phyloP scores from a whole-genome alignment of 352 stramenopile genomes.

The Phytophthora hibernalis region DNA sequence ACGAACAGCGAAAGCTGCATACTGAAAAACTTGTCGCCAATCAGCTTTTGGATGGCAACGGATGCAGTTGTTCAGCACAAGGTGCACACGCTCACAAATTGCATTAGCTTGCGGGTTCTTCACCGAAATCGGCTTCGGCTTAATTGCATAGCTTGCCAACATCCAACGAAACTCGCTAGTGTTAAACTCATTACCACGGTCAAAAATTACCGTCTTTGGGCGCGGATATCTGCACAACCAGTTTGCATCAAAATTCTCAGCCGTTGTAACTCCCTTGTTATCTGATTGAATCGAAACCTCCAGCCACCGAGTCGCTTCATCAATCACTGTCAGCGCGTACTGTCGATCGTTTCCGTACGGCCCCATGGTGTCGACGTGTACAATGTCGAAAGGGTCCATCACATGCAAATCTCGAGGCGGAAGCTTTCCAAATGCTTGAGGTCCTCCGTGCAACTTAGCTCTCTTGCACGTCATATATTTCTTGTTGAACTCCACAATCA shows the following conservation, averaged over 20 bases:
- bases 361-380: constrained; percentile 12
- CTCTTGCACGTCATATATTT: constrained; percentile 3
- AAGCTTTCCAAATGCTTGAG: constrained; percentile 6
- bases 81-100: constrained; percentile 7
- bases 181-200: constrained; percentile 10
- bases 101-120: neutral
- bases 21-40: constrained; percentile 5
- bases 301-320: constrained; percentile 12
- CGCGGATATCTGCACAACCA: constrained; percentile 15
- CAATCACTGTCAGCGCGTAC: constrained; percentile 2
- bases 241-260: constrained; percentile 2
- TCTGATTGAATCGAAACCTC: constrained; percentile 3
- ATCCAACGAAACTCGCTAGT: constrained; percentile 10
- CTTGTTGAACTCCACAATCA: constrained; percentile 1
- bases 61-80: constrained; percentile 5
- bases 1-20: constrained; percentile 1
- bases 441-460: constrained; percentile 5
- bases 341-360: constrained; percentile 7
- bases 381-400: constrained; percentile 13
- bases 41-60: neutral
- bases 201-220: constrained; percentile 2
- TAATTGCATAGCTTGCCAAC: neutral
- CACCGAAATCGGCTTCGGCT: neutral
- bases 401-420: constrained; percentile 1
- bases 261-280: neutral